Conservation (phyloP, 768 basidiomycete genomes). For the Boletus bicolor region DNA sequence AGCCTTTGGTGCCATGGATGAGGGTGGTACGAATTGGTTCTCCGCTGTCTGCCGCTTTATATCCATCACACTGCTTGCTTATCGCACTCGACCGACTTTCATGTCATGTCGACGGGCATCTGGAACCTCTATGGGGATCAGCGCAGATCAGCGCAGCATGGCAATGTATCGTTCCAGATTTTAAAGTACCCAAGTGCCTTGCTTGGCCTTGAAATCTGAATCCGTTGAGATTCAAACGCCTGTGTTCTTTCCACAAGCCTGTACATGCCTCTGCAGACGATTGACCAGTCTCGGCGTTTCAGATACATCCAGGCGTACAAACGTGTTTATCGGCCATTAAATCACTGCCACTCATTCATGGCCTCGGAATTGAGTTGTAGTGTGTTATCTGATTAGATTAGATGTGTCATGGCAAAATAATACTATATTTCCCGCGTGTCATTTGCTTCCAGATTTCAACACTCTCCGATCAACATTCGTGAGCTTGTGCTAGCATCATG, state of each 20-base stretch:
- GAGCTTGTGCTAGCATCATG: conserved; percentile 46
- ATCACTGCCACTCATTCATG: background rate
- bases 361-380: background rate
- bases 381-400: conserved; percentile 18
- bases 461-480: background rate
- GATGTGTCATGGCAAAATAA: background rate
- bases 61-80: conserved; percentile 10
- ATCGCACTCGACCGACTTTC: conserved; percentile 8
- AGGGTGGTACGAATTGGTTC: conserved; percentile 26
- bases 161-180: conserved; percentile 7
- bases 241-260: background rate
- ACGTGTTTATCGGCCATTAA: background rate
- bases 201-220: background rate
- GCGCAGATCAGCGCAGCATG: background rate
- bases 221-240: background rate
- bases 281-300: background rate
- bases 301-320: background rate
- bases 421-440: conserved; percentile 9
- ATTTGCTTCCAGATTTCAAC: background rate
- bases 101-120: background rate
- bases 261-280: background rate
- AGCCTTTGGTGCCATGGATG: conserved; percentile 48
- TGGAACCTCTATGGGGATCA: background rate
- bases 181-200: background rate
- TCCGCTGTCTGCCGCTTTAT: conserved; percentile 27